Base-by-base conservation (phyloP, 257 asterid species). In the Solanum sparsipilum region DNA sequence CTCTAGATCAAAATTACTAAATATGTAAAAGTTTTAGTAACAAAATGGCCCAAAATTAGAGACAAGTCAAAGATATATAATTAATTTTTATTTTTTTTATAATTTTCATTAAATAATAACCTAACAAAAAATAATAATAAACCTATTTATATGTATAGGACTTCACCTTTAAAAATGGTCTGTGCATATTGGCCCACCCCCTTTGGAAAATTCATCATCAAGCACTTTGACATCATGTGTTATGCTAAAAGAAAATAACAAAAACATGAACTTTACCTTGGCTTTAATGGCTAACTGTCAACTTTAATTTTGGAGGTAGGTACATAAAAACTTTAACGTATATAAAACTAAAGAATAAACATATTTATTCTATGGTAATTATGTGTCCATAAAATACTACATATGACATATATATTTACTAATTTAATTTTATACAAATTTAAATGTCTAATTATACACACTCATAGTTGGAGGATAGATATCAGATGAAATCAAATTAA, bases 381-480 rank as follows among this genome's bases (percentile, higher is more conserved):
- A 0, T 46, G 56, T 46, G 15, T 46, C 18, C 56, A 41, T 41
- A 41, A 41, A 41, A 11, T 41, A 41, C 13, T 0, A 12, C 52
- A 12, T 44, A 13, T 41, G 16, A 4, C 56, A 46, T 46, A 4
- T 46, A 46, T 46, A 46, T 46, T 2, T 13, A 46, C 3, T 5
- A 13, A 13, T 46, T 13, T 46, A 46, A 52, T 6, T 52, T 52
- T 52, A 18, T 52, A 52, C 1, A 52, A 52, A 52, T 16, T 52
- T 52, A 6, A 52, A 52, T 48, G 0, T 5, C 3, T 48, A 46
- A 46, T 46, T 46, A 46, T 46, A 13, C 6, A 46, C 0, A 16
- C 56, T 15, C 0, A 48, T 48, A 48, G 1, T 48, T 15, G 3
- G 1, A 48, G 6, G 0, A 0, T 18, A 56, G 0, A 18, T 56